Evolutionary conservation across 257 asterid genomes (phyloP), one percentile per base, ranked within the genome.

Genomic region (Lycium ferocissimum): DNA sequence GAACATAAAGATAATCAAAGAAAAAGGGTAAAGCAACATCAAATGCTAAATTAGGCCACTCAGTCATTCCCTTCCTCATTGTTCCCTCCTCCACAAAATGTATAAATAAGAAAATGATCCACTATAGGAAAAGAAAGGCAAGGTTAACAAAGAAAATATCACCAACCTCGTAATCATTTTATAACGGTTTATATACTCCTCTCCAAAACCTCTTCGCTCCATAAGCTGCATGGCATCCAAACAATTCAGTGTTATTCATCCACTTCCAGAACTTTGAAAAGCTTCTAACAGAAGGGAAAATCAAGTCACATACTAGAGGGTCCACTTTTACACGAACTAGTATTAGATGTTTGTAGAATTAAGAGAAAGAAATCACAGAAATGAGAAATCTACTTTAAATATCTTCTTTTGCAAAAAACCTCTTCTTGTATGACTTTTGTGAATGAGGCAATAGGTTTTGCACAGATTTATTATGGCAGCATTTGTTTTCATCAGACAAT

Each of bases 121-220:
- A 26, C 65, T 3, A 14, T 15, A 76, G 82, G 82, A 7, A 76
- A 78, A 51, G 26, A 54, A 47, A 40, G 62, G 80, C 54, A 73
- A 58, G 75, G 56, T 61, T 59, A 49, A 71, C 12, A 17, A 71
- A 51, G 6, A 57, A 22, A 75, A 45, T 26, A 79, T 20, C 81
- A 83, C 87, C 81, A 37, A 95, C 99, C 98, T 92, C 38, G 99
- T 95, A 97, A 97, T 97, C 99, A 97, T 97, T 89, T 92, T 95
- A 88, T 95, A 97, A 85, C 99, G 94, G 90, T 88, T 97, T 88
- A 95, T 97, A 90, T 93, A 97, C 89, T 97, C 99, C 88, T 93
- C 92, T 79, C 97, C 98, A 73, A 93, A 97, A 79, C 99, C 99
- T 70, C 98, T 96, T 59, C 98, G 92, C 92, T 97, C 98, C 99